These are phyloP conservation scores for Akanthomyces dipterigenus DNA, from an alignment of 2,329 filamentous ascomycete species.

Conservation along the genomic window DNA sequence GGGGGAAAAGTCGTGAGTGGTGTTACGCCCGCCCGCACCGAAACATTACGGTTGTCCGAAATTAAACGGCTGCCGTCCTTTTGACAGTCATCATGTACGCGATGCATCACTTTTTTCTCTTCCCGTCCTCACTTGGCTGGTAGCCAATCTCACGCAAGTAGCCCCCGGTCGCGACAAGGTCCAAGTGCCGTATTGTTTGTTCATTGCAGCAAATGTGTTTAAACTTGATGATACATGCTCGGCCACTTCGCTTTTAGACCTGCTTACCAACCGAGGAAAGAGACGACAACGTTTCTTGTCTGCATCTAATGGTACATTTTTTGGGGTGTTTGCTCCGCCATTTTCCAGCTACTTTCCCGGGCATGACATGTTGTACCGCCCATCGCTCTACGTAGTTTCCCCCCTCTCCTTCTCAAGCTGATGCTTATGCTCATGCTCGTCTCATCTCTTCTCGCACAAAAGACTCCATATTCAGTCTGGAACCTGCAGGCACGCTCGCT, in stretches of 20 bases:
- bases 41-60: constrained; percentile 10
- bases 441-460: constrained; percentile 29
- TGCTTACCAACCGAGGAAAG: background rate
- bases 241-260: background rate
- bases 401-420: background rate
- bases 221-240: background rate
- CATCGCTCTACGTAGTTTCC: background rate
- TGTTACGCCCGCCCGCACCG: background rate
- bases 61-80: background rate
- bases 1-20: no score
- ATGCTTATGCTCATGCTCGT: background rate
- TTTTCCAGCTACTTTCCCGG: background rate
- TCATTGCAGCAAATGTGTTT: background rate
- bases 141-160: background rate
- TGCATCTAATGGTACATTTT: constrained; percentile 1
- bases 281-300: background rate
- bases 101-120: constrained; percentile 1
- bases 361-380: background rate
- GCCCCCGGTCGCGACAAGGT: background rate
- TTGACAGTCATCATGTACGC: background rate
- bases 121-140: background rate
- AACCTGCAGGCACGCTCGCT: constrained; percentile 31
- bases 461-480: constrained; percentile 28
- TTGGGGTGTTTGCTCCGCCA: background rate
- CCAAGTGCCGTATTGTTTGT: background rate